These are phyloP conservation scores for Penicillium herquei DNA, from an alignment of 495 filamentous ascomycete species.

Conservation along the genomic window DNA sequence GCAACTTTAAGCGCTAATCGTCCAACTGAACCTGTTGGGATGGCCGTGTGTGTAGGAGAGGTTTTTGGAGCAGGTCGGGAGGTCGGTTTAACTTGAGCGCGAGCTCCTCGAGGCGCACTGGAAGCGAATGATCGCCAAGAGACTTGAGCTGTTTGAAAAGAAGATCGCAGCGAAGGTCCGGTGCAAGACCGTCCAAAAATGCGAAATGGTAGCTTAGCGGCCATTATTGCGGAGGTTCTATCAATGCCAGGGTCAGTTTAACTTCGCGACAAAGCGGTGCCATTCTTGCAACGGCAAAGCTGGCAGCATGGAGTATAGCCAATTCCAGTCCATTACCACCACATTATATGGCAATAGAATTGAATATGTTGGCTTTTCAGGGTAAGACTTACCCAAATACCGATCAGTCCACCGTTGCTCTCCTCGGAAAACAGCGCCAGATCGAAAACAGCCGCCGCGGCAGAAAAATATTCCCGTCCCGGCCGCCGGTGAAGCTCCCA, in stretches of 20 bases:
- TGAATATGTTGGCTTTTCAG: too few relatives aligned
- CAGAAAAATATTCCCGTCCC: conserved; percentile 51
- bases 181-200: conserved; percentile 30
- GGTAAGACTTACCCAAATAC: conserved; percentile 10
- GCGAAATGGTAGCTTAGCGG: conserved; percentile 30
- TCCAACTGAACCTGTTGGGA: conserved; percentile 23
- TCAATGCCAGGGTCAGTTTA: conserved; percentile 16
- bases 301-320: not conserved
- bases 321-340: not conserved
- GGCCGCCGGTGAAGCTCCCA: conserved; percentile 47
- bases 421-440: conserved; percentile 26
- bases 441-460: conserved; percentile 29
- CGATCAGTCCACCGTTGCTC: conserved; percentile 17
- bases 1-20: conserved; percentile 36
- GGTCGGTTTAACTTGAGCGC: conserved; percentile 3
- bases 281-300: not conserved
- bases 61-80: not conserved
- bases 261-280: not conserved
- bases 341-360: too few relatives aligned
- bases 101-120: conserved; percentile 15
- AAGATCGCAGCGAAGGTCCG: conserved; percentile 12
- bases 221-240: conserved; percentile 26
- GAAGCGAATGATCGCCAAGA: conserved; percentile 39
- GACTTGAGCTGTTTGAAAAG: conserved; percentile 6
- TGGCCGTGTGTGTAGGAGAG: not conserved